Conservation (phyloP, 305 asterid species). For the Galium porrigens region DNA sequence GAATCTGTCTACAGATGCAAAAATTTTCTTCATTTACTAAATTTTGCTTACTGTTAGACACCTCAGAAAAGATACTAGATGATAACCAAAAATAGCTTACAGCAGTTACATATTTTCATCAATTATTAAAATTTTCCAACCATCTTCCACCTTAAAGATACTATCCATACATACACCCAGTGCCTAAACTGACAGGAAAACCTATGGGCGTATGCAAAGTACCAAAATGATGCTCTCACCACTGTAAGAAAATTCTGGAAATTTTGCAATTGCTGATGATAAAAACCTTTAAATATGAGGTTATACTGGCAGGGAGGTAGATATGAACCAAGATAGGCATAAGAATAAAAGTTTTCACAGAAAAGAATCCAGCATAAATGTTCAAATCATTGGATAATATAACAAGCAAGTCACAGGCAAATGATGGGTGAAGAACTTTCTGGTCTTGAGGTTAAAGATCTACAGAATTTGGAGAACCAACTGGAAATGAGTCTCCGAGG, state of each 20-base stretch:
- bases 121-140: neutral
- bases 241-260: conserved; percentile 1
- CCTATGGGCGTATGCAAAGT: neutral
- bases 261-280: neutral
- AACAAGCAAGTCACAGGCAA: conserved; percentile 28
- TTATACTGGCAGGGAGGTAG: neutral
- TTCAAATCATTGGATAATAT: neutral
- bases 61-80: neutral
- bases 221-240: neutral
- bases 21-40: neutral
- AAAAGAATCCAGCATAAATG: neutral
- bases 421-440: conserved; percentile 60
- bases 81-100: neutral
- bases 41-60: neutral
- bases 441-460: conserved; percentile 41
- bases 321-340: neutral
- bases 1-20: neutral
- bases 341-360: neutral
- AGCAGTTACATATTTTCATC: neutral
- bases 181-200: neutral
- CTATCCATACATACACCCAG: neutral
- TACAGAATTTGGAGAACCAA: conserved; percentile 50
- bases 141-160: neutral
- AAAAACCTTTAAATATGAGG: neutral
- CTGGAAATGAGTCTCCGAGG: conserved; percentile 49